Evolutionary conservation across 2,329 filamentous ascomycete species (phyloP).

Genomic region (Diaporthe citrichinensis): DNA sequence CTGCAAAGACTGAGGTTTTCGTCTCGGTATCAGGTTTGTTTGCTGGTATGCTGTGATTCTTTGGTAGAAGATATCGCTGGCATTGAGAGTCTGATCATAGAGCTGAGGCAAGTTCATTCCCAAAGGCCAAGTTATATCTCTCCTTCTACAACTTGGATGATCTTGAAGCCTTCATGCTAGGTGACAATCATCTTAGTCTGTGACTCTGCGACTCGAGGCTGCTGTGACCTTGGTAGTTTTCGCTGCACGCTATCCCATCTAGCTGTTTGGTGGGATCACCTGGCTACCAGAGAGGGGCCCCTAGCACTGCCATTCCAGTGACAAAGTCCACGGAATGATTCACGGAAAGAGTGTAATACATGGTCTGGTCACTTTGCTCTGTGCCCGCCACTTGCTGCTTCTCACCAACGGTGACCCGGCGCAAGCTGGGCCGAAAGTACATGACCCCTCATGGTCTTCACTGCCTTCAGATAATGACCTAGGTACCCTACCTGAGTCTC

Average conservation of each 20-base stretch:
- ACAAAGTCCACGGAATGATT: background rate
- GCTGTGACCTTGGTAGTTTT: background rate
- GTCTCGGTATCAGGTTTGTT: background rate
- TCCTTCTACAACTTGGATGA: accelerated
- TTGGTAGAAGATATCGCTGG: background rate
- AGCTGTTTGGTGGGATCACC: background rate
- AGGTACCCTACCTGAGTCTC: accelerated
- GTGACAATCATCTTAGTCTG: background rate
- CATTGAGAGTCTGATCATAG: background rate
- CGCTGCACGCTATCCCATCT: background rate
- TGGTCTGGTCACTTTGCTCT: background rate
- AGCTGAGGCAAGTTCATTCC: background rate
- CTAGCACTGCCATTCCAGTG: background rate
- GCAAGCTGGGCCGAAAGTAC: background rate
- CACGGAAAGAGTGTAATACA: accelerated
- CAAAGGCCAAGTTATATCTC: background rate
- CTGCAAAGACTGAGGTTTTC: background rate
- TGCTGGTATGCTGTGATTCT: background rate
- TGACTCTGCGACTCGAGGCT: background rate
- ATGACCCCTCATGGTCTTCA: too few relatives aligned
- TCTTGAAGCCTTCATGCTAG: background rate
- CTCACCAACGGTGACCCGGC: too few relatives aligned
- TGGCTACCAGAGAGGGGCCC: background rate
- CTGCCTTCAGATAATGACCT: background rate
- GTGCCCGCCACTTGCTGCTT: background rate